Evolutionary conservation across 257 asterid genomes (phyloP).

Genomic region (Knoxia roxburghii): DNA sequence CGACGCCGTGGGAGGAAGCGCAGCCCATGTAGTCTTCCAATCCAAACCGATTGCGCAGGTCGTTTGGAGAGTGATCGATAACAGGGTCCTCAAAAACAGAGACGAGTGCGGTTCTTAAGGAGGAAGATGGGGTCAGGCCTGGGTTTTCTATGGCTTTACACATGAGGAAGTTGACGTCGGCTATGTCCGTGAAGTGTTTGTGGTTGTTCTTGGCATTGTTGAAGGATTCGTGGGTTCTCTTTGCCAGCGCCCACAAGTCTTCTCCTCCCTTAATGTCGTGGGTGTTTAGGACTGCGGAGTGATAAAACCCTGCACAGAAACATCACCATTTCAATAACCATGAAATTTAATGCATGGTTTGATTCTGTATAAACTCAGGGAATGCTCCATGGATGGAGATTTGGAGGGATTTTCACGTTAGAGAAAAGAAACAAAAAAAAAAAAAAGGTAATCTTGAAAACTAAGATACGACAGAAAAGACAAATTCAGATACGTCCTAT

Average conservation of each 20-base stretch:
- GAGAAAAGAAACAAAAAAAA: no score
- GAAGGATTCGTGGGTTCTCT: constrained; percentile 48
- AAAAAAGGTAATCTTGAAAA: no score
- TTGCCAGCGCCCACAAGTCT: constrained; percentile 61
- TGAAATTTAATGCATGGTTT: no score
- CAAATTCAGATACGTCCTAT: no score
- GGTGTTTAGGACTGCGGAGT: constrained; percentile 78
- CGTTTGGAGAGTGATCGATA: constrained; percentile 28
- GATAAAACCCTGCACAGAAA: constrained; percentile 56
- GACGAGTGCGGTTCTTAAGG: constrained; percentile 63
- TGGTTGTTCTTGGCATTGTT: constrained; percentile 52
- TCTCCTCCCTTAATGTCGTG: constrained; percentile 63
- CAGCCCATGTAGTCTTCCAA: constrained; percentile 72
- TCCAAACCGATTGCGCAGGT: constrained; percentile 37
- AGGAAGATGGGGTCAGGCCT: constrained; percentile 60
- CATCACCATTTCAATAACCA: neutral
- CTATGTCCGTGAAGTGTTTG: constrained; percentile 82
- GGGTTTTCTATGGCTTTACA: constrained; percentile 91
- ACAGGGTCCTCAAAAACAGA: constrained; percentile 71
- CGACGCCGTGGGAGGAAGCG: constrained; percentile 76
- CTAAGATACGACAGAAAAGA: no score
- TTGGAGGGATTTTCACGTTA: no score
- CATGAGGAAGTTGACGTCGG: constrained; percentile 81
- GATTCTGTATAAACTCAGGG: no score
- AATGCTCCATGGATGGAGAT: no score